phyloP scores from a whole-genome alignment of 2,329 filamentous ascomycete species.

The Zasmidium citrigriseum region DNA sequence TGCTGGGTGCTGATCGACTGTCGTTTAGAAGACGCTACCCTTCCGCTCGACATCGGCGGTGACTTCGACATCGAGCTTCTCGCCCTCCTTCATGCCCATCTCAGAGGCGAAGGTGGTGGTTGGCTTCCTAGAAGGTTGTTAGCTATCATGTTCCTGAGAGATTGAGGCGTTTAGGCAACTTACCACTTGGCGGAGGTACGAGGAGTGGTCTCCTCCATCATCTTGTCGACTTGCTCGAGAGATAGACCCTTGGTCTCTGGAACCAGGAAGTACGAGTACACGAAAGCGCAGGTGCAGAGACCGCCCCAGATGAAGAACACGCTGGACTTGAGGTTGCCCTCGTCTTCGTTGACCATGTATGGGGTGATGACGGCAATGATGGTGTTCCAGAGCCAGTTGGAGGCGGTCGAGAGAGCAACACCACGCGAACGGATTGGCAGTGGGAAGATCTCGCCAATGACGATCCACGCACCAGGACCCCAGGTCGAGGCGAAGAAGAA shows the following conservation, averaged over 20 bases:
- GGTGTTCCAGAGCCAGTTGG: conserved; percentile 72
- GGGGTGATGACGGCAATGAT: conserved; percentile 53
- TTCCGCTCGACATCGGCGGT: conserved; percentile 37
- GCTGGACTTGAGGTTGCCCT: conserved; percentile 52
- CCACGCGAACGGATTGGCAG: conserved; percentile 85
- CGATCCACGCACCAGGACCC: conserved; percentile 71
- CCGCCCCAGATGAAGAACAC: conserved; percentile 50
- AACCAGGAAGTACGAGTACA: conserved; percentile 50
- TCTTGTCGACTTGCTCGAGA: conserved; percentile 82
- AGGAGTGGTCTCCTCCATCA: conserved; percentile 84
- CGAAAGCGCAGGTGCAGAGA: conserved; percentile 56
- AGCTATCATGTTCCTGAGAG: conserved; percentile 19
- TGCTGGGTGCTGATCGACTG: conserved; percentile 8
- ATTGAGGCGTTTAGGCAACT: conserved; percentile 51
- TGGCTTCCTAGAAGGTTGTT: conserved; percentile 19
- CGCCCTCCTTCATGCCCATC: conserved; percentile 35
- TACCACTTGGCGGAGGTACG: conserved; percentile 73
- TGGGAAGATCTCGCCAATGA: conserved; percentile 89
- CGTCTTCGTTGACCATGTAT: conserved; percentile 63
- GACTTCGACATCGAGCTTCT: conserved; percentile 31
- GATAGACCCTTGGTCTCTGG: conserved; percentile 89
- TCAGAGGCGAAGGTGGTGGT: conserved; percentile 37
- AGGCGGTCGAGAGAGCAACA: conserved; percentile 82
- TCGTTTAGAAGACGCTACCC: conserved; percentile 35
- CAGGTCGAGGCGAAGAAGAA: conserved; percentile 90